phyloP scores from a whole-genome alignment of 2,329 filamentous ascomycete genomes.

The Aspergillus sp. region DNA sequence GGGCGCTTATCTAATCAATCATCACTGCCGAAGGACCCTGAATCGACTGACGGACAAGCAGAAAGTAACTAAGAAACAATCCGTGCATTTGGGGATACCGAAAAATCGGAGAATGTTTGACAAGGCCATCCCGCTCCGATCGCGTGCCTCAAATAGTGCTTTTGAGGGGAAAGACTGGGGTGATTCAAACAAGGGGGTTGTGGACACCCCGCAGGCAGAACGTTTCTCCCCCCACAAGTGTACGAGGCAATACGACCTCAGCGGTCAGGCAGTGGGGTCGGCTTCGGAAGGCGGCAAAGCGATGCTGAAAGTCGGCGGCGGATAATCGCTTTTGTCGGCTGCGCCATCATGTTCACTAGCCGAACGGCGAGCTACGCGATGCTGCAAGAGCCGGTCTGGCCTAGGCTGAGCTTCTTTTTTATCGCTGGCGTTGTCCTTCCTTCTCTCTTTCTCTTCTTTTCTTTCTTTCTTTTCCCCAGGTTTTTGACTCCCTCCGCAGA shows the following conservation, averaged over 20 bases:
- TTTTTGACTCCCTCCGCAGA: conserved; percentile 2
- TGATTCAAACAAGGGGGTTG: neutral
- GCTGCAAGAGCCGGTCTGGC: neutral
- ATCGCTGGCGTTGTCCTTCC: conserved; percentile 13
- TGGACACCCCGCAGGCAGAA: conserved; percentile 6
- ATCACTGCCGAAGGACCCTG: neutral
- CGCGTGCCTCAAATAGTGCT: neutral
- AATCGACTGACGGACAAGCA: too few species aligned
- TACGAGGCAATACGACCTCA: neutral
- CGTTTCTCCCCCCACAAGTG: conserved; percentile 2
- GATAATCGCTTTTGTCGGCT: conserved; percentile 14
- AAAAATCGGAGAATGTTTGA: neutral
- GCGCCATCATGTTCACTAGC: conserved; percentile 22
- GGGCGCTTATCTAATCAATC: neutral
- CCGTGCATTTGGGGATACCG: neutral
- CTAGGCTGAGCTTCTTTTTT: conserved; percentile 19
- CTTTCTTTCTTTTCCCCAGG: conserved; percentile 5
- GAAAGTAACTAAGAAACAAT: too few species aligned
- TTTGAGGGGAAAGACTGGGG: neutral
- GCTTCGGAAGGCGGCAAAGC: conserved; percentile 28
- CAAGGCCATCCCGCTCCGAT: neutral
- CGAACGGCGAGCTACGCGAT: conserved; percentile 20
- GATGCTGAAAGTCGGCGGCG: conserved; percentile 1
- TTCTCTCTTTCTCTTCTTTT: conserved; percentile 13
- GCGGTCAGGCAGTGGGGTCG: conserved; percentile 16